Evolutionary conservation across 2,329 filamentous ascomycete species (phyloP), one percentile per base, ranked within the genome.

Genomic region (Aspergillus alliaceus): DNA sequence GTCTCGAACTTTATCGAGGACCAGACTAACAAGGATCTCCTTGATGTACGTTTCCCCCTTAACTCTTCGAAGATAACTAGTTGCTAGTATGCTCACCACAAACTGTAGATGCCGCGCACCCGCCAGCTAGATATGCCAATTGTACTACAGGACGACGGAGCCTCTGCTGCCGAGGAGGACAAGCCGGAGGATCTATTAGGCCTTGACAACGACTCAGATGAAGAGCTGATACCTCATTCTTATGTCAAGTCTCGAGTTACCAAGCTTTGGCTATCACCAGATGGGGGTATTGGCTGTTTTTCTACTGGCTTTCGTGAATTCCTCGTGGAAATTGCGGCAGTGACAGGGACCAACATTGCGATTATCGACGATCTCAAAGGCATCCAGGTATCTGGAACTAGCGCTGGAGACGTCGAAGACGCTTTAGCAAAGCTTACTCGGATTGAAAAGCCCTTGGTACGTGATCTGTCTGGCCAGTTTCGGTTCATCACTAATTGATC

Each of bases 361-460:
- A 14, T 70, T 4, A 46, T 66, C 7, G 55, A 65, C 18, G 57
- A 66, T 6, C 54, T 54, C 8, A 64, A 64, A 27, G 61, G 66
- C 9, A 62, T 73, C 14, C 59, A 63, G 20, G 64, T 74, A 15
- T 64, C 64, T 11, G 70, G 69, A 8, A 60, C 55, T 5, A 53
- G 55, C 27, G 46, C 40, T 9, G 56, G 29, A 7, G 65, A 69
- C 53, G 67, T 72, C 3, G 60, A 73, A 12, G 63, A 69, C 50
- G 69, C 70, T 35, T 46, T 73, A 29, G 57, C 56, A 9, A 67
- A 63, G 25, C 61, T 75, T 11, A 57, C 58, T n/a, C 64, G 62
- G 20, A 53, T 73, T 51, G 65, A 74, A 27, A 62, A 54, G 11
- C 59, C 64, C 1, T 53, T 73, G 54, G 72, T 74, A 62, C 62